Base-by-base conservation (phyloP, 495 filamentous ascomycete species). In the Cercophora sp. region DNA sequence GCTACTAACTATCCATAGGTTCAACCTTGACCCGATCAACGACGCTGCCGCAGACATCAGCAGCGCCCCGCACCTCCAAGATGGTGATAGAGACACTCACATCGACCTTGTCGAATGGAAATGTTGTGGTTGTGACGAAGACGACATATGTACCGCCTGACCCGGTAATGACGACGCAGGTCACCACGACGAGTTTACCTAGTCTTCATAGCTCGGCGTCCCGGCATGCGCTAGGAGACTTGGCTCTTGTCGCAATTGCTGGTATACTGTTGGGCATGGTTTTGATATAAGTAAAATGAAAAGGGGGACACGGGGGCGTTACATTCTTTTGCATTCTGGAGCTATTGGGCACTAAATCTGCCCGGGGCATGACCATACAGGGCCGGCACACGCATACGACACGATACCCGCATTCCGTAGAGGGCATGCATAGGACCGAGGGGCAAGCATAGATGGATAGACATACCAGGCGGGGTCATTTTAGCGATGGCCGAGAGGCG, bases 51-150 rank as follows among this genome's bases (percentile, higher is more conserved):
- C 22, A 41, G 13, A 44, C 48, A 5, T 34, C 51, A 9, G 48
- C 47, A 18, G 29, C 52, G 1, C 45, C 46, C n/a, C 51, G 27
- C 34, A 56, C 55, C 26, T 62, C 59, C 22, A 61, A 43, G 34
- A 32, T 52, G 19, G 45, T 63, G 2, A 32, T 55, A 9, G 27
- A 37, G 26, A 68, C 71, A 0, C 61, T 65, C 35, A 72, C 68
- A 8, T 67, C 62, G 8, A 75, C 71, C 0, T 57, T 65, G 8
- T 58, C 68, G 6, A 63, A 68, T 51, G 75, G 75, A 10, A 65
- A 46, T 5, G 62, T 67, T 51, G 55, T 68, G 11, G 51, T 60
- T 39, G 46, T 68, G 6, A 64, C 59, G 11, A 40, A 43, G 18
- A 65, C 62, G 2, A 55, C 58, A 3, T 65, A 43, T 29, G 69